phyloP scores from a whole-genome alignment of 495 filamentous ascomycete genomes.

The Clavariopsis aquatica region DNA sequence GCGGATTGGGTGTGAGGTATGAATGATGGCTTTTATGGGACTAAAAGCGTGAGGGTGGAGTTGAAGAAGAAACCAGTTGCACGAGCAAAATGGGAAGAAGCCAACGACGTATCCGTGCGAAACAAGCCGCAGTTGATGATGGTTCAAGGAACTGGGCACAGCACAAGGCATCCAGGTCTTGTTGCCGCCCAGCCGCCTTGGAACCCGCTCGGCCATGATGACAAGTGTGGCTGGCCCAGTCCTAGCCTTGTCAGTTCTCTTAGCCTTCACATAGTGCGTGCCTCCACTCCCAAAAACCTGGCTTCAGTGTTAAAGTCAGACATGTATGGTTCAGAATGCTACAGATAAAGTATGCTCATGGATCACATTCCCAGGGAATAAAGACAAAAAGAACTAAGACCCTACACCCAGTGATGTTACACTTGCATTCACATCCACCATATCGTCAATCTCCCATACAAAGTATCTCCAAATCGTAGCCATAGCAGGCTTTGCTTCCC shows the following conservation, averaged over 20 bases:
- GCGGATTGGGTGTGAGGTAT: conserved; percentile 5
- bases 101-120: background rate
- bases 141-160: background rate
- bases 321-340: background rate
- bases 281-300: background rate
- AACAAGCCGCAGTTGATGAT: conserved; percentile 19
- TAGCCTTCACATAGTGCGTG: conserved; percentile 1
- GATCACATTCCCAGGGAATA: conserved; percentile 21
- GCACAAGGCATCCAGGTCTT: conserved; percentile 16
- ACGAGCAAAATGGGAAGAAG: background rate
- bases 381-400: conserved; percentile 20
- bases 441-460: background rate
- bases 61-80: background rate
- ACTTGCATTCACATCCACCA: conserved; percentile 5
- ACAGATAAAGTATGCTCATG: conserved; percentile 18
- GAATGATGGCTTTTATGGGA: background rate
- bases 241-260: conserved; percentile 4
- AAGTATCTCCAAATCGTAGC: background rate
- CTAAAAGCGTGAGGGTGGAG: conserved; percentile 1
- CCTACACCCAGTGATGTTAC: conserved; percentile 32
- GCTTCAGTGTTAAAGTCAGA: no score
- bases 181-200: conserved; percentile 19
- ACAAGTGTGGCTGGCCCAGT: conserved; percentile 7
- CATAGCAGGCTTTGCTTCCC: background rate
- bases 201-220: conserved; percentile 11